phyloP scores from a whole-genome alignment of 345 rosid genomes.

The Linum trigynum region DNA sequence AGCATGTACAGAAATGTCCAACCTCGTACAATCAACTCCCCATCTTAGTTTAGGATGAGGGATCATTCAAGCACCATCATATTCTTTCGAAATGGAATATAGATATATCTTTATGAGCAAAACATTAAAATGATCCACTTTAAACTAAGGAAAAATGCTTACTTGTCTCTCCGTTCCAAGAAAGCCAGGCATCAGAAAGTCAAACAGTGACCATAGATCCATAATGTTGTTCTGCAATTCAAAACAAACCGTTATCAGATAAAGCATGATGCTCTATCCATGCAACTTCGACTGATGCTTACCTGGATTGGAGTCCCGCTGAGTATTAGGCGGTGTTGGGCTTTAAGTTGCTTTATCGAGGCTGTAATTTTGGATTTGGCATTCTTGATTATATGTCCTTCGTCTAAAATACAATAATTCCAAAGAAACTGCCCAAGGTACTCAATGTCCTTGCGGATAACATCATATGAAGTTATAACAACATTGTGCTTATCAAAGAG shows the following conservation, averaged over 20 bases:
- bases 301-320: conserved; percentile 99
- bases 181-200: conserved; percentile 98
- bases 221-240: conserved; percentile 77
- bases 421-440: conserved; percentile 62
- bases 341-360: conserved; percentile 89
- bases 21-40: not conserved
- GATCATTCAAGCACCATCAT: not conserved
- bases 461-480: conserved; percentile 90
- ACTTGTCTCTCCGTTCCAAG: conserved; percentile 99
- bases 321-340: conserved; percentile 86
- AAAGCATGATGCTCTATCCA: conserved; percentile 11
- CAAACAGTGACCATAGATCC: conserved; percentile 99
- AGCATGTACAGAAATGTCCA: not conserved
- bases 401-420: conserved; percentile 97
- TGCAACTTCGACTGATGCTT: conserved; percentile 14
- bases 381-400: conserved; percentile 94
- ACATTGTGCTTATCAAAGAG: conserved; percentile 67
- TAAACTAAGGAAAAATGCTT: conserved; percentile 10
- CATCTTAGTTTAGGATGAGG: not conserved
- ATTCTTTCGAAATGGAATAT: not conserved
- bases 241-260: conserved; percentile 19
- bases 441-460: conserved; percentile 91
- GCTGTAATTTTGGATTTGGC: conserved; percentile 82
- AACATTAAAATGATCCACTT: not conserved
- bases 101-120: not conserved